Evolutionary conservation across 2,329 filamentous ascomycete species (phyloP).

Genomic region (Sporothrix dimorphospora): DNA sequence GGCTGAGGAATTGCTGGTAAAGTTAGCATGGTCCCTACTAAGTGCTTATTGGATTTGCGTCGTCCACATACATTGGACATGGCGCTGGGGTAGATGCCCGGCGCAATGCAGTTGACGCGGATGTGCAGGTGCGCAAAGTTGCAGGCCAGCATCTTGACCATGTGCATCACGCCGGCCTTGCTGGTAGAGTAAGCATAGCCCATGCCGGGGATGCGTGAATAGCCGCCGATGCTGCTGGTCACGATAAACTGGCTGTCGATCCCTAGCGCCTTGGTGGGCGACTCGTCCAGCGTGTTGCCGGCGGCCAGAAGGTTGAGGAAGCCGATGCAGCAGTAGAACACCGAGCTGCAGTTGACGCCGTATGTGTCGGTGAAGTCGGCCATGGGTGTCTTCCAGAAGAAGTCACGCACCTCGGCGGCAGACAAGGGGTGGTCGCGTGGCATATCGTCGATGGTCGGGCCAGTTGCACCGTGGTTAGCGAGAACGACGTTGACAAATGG

Average conservation of each 20-base stretch:
- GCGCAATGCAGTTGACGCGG: constrained; percentile 39
- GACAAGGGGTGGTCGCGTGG: constrained; percentile 20
- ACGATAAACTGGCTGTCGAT: constrained; percentile 54
- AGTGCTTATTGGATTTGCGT: neutral
- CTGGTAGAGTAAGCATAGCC: constrained; percentile 69
- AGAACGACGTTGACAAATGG: constrained; percentile 62
- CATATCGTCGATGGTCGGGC: constrained; percentile 31
- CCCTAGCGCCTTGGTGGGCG: constrained; percentile 42
- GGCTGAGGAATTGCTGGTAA: constrained; percentile 1
- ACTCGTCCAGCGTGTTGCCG: constrained; percentile 51
- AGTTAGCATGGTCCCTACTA: neutral
- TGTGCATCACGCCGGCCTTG: constrained; percentile 67
- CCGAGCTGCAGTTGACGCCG: constrained; percentile 61
- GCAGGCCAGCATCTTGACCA: constrained; percentile 67
- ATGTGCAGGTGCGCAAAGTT: constrained; percentile 61
- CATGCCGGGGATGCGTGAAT: constrained; percentile 61
- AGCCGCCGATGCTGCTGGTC: constrained; percentile 65
- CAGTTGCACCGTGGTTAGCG: constrained; percentile 58
- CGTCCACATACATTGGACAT: constrained; percentile 42
- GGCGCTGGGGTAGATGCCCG: constrained; percentile 50
- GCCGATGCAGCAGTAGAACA: constrained; percentile 65
- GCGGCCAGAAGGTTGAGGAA: constrained; percentile 62
- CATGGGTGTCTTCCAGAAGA: constrained; percentile 38
- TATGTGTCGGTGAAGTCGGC: constrained; percentile 61
- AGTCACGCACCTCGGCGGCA: constrained; percentile 46